Conservation (phyloP, 228 moss, liverwort and hornwort species). For the Sphagnum magellanicum region DNA sequence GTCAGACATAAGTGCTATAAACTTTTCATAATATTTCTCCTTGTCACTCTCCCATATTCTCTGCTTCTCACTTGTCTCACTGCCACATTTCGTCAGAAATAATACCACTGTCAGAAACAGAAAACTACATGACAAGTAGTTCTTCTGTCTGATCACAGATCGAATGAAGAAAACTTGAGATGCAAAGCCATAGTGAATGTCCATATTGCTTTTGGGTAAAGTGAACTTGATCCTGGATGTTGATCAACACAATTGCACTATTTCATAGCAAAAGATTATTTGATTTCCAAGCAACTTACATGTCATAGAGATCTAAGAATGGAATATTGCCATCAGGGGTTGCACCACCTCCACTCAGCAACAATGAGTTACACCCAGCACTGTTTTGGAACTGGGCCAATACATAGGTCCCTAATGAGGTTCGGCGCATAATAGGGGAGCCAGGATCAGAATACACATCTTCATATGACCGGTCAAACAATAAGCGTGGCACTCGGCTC, state of each 20-base stretch:
- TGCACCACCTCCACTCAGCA: constrained; percentile 92
- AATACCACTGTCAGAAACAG: too few relatives aligned
- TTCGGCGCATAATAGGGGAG: constrained; percentile 87
- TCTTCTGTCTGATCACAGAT: too few relatives aligned
- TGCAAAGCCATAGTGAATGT: too few relatives aligned
- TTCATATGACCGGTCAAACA: constrained; percentile 89
- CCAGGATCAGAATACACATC: constrained; percentile 97
- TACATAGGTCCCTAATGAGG: constrained; percentile 78
- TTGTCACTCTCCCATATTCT: constrained; percentile 66
- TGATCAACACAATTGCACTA: too few relatives aligned
- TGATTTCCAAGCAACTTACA: constrained; percentile 28
- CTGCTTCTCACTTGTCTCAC: constrained; percentile 50
- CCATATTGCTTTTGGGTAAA: too few relatives aligned
- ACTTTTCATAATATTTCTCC: constrained; percentile 45
- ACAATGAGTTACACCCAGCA: constrained; percentile 48
- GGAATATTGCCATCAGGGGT: constrained; percentile 88
- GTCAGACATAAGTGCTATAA: constrained; percentile 60
- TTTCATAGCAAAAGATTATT: too few relatives aligned
- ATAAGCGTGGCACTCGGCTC: constrained; percentile 41
- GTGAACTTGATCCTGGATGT: too few relatives aligned
- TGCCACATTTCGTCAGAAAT: constrained; percentile 5
- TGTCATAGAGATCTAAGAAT: constrained; percentile 77
- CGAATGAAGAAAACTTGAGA: too few relatives aligned
- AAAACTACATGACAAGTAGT: too few relatives aligned
- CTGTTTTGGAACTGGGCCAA: constrained; percentile 54